phyloP scores from a whole-genome alignment of 225 moss, liverwort and hornwort species.

The Marchantia paleacea region DNA sequence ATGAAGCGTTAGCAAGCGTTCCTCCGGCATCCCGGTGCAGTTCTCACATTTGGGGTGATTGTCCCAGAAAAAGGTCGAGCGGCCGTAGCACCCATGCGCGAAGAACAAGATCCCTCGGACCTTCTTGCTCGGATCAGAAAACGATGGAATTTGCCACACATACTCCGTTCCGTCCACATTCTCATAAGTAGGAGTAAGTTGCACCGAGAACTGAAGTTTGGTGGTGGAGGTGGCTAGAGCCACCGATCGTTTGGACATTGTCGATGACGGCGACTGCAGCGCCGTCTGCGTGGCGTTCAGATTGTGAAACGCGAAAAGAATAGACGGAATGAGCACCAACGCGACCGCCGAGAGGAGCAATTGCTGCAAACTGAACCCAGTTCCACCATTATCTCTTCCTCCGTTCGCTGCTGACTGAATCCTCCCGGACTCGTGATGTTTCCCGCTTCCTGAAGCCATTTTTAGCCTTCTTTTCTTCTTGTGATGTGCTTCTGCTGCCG shows the following conservation, averaged over 20 bases:
- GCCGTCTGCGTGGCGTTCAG: constrained; percentile 19
- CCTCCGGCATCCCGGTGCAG: constrained; percentile 82
- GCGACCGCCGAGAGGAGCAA: constrained; percentile 31
- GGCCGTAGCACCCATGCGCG: constrained; percentile 84
- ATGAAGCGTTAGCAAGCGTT: constrained; percentile 62
- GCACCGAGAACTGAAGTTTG: constrained; percentile 2
- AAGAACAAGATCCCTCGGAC: constrained; percentile 72
- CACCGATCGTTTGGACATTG: not conserved
- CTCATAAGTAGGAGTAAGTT: constrained; percentile 47
- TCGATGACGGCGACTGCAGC: not conserved
- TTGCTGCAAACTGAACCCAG: constrained; percentile 23
- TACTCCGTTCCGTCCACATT: constrained; percentile 60
- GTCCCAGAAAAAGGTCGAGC: constrained; percentile 90
- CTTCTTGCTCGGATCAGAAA: constrained; percentile 14
- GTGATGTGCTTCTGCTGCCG: not conserved
- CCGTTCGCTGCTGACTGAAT: not conserved
- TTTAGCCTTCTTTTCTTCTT: not conserved
- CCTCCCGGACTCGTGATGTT: constrained; percentile 26
- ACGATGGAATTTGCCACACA: constrained; percentile 69
- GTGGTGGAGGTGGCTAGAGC: not conserved
- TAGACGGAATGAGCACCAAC: constrained; percentile 35
- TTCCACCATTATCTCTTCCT: constrained; percentile 12
- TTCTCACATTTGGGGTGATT: constrained; percentile 54
- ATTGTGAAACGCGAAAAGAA: constrained; percentile 35
- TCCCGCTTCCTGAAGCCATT: constrained; percentile 31